Base-by-base conservation (phyloP, 495 filamentous ascomycete species). In the Tuber brumale region DNA sequence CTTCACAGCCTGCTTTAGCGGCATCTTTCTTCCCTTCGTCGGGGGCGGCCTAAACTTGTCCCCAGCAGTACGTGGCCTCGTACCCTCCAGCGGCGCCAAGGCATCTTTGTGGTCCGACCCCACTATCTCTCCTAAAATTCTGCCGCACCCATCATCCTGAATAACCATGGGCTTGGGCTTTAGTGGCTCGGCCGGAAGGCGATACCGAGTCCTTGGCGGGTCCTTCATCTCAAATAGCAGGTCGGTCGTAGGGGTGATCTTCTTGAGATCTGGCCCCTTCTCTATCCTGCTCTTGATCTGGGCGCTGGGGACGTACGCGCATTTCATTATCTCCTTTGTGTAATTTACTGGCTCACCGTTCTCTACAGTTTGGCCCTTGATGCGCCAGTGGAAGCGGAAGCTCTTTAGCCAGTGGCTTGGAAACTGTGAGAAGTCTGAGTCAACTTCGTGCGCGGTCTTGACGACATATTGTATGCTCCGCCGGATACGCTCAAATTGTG, bases 361-460 rank as follows among this genome's bases (percentile, higher is more conserved):
- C 3, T 94, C 94, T 39, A 97, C 84, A 9, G 87, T 86, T 73
- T 92, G 91, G 6, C 42, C 72, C 82, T 94, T 94, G 85, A 92
- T 92, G 21, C 94, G 94, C 81, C 96, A 97, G 16, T 90, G 87
- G 95, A 94, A 97, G 31, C 95, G 90, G 83, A 97, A 89, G 70
- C 93, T 90, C 87, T 97, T 96, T 43, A 99, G 85, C 95, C 95
- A 99, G 74, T 94, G 86, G 69, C 94, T 88, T 0, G 95, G 95
- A 80, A 97, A 97, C 82, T 91, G 87, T 31, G 90, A 89, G 1
- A 90, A 92, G 72, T 97, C 95, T 3, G 91, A 94, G 44, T 95
- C 86, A 44, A 90, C 88, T 73, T 93, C 92, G 14, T 94, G 90
- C 0, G 95, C 92, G 7, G 89, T 89, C 66, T 90, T 87, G 81